Conservation (phyloP, 2,329 filamentous ascomycete species). For the Arthroderma sp. region DNA sequence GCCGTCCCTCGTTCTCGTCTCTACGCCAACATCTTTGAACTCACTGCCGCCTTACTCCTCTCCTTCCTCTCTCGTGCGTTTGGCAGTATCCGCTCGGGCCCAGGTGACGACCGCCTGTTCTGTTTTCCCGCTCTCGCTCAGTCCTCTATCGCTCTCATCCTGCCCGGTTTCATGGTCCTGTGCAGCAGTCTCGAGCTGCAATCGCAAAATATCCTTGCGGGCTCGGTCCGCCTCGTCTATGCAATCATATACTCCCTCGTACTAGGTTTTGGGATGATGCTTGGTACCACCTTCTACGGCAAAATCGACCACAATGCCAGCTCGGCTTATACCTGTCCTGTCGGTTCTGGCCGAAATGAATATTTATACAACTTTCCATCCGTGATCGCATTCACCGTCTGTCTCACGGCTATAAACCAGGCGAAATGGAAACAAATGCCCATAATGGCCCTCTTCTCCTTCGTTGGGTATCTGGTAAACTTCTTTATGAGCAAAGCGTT, state of each 20-base stretch:
- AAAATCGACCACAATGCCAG: constrained; percentile 46
- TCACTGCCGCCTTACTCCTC: constrained; percentile 51
- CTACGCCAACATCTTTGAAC: constrained; percentile 52
- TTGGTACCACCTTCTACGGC: constrained; percentile 53
- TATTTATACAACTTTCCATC: constrained; percentile 53
- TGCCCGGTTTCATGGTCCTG: constrained; percentile 55
- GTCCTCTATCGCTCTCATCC: constrained; percentile 62
- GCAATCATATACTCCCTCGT: constrained; percentile 63
- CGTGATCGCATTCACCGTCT: constrained; percentile 60
- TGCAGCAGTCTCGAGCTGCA: constrained; percentile 55
- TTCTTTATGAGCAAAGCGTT: constrained; percentile 59
- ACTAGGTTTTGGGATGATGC: constrained; percentile 59
- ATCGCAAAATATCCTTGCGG: constrained; percentile 55
- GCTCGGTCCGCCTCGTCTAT: constrained; percentile 62
- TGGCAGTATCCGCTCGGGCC: constrained; percentile 46
- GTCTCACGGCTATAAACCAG: constrained; percentile 67
- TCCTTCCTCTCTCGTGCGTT: constrained; percentile 59
- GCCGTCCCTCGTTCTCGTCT: constrained; percentile 62
- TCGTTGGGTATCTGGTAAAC: constrained; percentile 64
- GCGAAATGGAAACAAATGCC: constrained; percentile 68
- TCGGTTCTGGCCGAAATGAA: constrained; percentile 35
- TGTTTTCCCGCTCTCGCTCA: constrained; percentile 62
- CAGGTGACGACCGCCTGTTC: constrained; percentile 40
- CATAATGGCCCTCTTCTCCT: constrained; percentile 61
- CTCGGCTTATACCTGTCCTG: constrained; percentile 36